phyloP scores from a whole-genome alignment of 1,139 yeast genomes.

The Sugiyamaella pinicola region DNA sequence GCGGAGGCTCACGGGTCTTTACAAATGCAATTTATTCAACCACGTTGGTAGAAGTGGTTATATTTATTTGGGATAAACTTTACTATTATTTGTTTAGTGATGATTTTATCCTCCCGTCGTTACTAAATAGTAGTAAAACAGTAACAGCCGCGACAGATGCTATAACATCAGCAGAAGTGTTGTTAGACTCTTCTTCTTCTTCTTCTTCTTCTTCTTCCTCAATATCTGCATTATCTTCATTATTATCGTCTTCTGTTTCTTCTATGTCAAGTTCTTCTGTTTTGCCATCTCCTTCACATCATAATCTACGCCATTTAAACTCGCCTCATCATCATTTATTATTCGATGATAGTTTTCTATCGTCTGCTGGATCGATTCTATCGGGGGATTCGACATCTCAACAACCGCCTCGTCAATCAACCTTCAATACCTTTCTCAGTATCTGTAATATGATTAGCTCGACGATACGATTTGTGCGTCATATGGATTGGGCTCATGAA shows the following conservation, averaged over 20 bases:
- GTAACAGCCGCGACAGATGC: background rate
- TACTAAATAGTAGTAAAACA: background rate
- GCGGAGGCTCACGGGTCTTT: slow-evolving; percentile 37
- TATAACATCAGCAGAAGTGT: background rate
- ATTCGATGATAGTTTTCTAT: slow-evolving; percentile 19
- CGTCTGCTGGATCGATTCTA: slow-evolving; percentile 18
- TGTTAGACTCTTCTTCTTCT: background rate
- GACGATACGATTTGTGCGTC: slow-evolving; percentile 31
- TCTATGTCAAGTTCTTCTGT: slow-evolving; percentile 2
- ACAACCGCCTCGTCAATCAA: slow-evolving; percentile 6
- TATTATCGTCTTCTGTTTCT: background rate
- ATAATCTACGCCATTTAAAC: slow-evolving; percentile 21
- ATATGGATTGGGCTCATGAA: slow-evolving; percentile 38
- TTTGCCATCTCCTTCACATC: slow-evolving; percentile 17
- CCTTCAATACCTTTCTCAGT: slow-evolving; percentile 35
- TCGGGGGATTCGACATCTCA: slow-evolving; percentile 15
- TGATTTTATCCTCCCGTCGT: slow-evolving; percentile 17
- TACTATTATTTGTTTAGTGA: slow-evolving; percentile 21
- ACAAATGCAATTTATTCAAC: slow-evolving; percentile 42
- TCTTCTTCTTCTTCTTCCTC: background rate
- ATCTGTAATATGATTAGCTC: slow-evolving; percentile 31
- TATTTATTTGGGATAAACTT: slow-evolving; percentile 32
- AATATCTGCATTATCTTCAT: slow-evolving; percentile 4
- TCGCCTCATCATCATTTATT: slow-evolving; percentile 17
- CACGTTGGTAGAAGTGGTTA: slow-evolving; percentile 34